Evolutionary conservation across 495 filamentous ascomycete species (phyloP).

Genomic region (Tuber calosporum): DNA sequence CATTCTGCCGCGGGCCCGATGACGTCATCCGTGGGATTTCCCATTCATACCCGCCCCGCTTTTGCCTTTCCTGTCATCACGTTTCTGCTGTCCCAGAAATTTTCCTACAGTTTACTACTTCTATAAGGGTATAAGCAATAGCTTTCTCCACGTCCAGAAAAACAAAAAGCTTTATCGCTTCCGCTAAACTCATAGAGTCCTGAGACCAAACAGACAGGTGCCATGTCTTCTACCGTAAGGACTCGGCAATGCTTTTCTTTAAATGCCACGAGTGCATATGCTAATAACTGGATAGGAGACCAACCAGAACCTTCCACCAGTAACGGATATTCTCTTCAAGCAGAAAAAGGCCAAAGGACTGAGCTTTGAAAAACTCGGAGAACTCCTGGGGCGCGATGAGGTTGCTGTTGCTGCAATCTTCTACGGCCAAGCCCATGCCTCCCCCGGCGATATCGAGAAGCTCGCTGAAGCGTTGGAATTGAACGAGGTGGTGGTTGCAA

Average conservation of each 20-base stretch:
- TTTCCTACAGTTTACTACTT: not conserved
- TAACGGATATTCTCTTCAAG: constrained; percentile 68
- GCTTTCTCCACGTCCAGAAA: not conserved
- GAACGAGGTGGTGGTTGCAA: constrained; percentile 50
- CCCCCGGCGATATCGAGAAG: constrained; percentile 65
- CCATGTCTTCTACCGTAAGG: not conserved
- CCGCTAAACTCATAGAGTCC: not conserved
- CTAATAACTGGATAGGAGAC: constrained; percentile 10
- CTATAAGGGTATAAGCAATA: not conserved
- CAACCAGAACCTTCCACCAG: constrained; percentile 54
- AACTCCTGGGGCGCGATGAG: constrained; percentile 72
- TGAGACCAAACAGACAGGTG: not conserved
- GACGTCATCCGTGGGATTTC: not conserved
- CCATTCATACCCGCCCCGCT: not conserved
- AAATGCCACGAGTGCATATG: not conserved
- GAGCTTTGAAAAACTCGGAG: constrained; percentile 73
- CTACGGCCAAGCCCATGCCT: constrained; percentile 84
- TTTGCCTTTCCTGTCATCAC: not conserved
- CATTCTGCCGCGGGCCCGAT: not conserved
- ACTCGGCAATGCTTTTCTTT: not conserved
- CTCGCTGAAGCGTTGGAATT: constrained; percentile 63
- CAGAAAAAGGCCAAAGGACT: constrained; percentile 70
- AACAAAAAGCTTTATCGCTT: not conserved
- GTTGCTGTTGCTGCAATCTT: constrained; percentile 88
- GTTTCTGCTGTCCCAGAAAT: not conserved